Evolutionary conservation across 1,284 basidiomycete genomes (phyloP), one percentile per base, ranked within the genome.

Genomic region (Sanguinoderma infundibulare): DNA sequence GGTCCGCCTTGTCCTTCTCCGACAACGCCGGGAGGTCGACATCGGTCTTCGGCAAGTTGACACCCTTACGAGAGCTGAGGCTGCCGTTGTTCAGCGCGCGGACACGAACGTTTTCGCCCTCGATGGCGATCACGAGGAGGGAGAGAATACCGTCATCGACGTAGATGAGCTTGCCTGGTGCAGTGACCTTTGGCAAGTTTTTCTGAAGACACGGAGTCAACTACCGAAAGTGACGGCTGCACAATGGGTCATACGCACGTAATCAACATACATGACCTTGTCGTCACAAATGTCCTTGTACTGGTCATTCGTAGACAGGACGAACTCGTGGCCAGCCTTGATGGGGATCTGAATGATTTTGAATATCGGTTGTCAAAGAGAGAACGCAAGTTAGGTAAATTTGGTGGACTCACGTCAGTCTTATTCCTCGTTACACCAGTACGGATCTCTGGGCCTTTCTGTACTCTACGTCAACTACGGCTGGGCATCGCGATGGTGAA

Each of bases 371-470:
- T 8, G 9, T 30, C 34, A 34, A 50, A 32, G 14, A 10, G 15
- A 30, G n/a, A n/a, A n/a, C n/a, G n/a, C n/a, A 28, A 26, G 15
- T 22, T 34, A n/a, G 49, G 20, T 20, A 8, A 51, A 32, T 22
- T 35, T 9, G 20, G 22, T 12, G 32, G 32, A 84, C 92, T 73
- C 74, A 95, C 94, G 74, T 99, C 98, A 69, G 84, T 81, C 74
- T 87, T 87, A 75, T 95, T 87, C 76, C 83, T 88, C 85, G 98
- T 99, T 74, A 96, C 74, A 69, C 98, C 98, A 50, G 98, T 99
- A 70, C 98, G 91, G 82, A 99, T 99, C 81, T 99, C 98, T 40
- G 98, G 98, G 57, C 98, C 98, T 93, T 99, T 99, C 92, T 95
- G 46, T 62, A 57, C 65, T 38, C 39, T 57, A 40, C 42, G 55